These are phyloP conservation scores for Podila verticillata DNA, from an alignment of 192 early-diverging fungal species.

Conservation along the genomic window DNA sequence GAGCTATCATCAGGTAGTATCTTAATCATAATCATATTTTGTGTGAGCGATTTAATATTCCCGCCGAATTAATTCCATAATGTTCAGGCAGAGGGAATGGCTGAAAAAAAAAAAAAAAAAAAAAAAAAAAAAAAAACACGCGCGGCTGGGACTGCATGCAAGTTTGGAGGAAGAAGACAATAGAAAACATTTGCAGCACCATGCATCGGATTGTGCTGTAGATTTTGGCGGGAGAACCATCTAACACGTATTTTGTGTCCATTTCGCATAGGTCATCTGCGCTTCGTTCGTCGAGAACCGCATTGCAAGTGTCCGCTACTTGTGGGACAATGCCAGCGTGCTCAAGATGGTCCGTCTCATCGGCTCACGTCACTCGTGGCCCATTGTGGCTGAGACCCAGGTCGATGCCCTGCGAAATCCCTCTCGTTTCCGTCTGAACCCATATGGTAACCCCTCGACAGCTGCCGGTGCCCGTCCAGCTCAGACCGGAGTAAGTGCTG, in stretches of 20 bases:
- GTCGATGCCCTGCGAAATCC: slow-evolving; percentile 43
- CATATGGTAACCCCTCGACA: slow-evolving; percentile 37
- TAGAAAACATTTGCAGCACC: neutral
- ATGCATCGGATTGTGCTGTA: neutral
- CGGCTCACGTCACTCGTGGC: slow-evolving; percentile 49
- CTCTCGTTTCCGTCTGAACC: slow-evolving; percentile 44
- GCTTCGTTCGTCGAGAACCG: slow-evolving; percentile 29
- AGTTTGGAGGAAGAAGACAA: neutral
- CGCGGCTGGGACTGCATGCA: neutral
- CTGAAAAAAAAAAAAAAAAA: neutral
- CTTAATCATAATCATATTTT: no score
- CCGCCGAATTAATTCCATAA: neutral
- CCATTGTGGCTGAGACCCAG: slow-evolving; percentile 51
- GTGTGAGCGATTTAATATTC: no score
- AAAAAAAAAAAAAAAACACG: neutral
- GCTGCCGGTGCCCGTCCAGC: slow-evolving; percentile 15
- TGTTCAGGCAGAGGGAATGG: neutral
- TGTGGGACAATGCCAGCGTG: slow-evolving; percentile 50
- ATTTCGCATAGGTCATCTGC: slow-evolving; percentile 29
- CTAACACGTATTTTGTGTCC: neutral
- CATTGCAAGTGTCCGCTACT: slow-evolving; percentile 42
- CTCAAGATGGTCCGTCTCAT: slow-evolving; percentile 52
- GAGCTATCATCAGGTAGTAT: no score
- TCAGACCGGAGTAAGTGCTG: slow-evolving; percentile 19
- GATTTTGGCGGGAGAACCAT: neutral